Conservation (phyloP, 2,329 filamentous ascomycete species). For the Colletotrichum acutatum region DNA sequence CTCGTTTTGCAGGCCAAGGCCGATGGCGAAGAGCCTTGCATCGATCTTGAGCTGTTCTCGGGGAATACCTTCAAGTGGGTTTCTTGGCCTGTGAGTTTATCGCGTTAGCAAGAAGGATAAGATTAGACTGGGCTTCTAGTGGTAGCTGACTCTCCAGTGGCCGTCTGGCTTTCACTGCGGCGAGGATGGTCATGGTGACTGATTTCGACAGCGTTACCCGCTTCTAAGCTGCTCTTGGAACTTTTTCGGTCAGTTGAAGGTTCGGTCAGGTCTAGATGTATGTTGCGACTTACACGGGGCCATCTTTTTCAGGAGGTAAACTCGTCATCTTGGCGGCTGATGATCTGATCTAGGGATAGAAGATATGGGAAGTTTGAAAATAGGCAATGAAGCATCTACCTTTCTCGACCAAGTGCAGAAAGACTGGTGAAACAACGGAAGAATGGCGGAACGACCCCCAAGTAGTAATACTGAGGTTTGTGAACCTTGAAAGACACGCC, state of each 20-base stretch:
- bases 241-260: not conserved
- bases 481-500: not conserved
- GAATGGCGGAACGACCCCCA: not conserved
- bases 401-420: no score
- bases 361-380: no score
- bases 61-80: conserved; percentile 58
- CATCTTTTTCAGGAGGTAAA: not conserved
- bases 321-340: not conserved
- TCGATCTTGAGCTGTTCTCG: conserved; percentile 64
- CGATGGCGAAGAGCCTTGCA: conserved; percentile 58
- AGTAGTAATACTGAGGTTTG: not conserved
- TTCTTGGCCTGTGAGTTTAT: not conserved
- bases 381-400: no score
- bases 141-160: not conserved
- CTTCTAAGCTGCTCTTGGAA: not conserved
- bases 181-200: not conserved
- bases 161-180: not conserved
- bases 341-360: no score
- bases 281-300: not conserved
- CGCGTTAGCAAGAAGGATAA: not conserved
- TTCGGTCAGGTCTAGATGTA: not conserved
- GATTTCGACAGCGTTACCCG: not conserved
- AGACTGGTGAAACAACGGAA: not conserved
- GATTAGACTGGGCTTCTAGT: not conserved
- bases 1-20: conserved; percentile 57